phyloP scores from a whole-genome alignment of 2,329 filamentous ascomycete genomes.

The Spiromastix sp. region DNA sequence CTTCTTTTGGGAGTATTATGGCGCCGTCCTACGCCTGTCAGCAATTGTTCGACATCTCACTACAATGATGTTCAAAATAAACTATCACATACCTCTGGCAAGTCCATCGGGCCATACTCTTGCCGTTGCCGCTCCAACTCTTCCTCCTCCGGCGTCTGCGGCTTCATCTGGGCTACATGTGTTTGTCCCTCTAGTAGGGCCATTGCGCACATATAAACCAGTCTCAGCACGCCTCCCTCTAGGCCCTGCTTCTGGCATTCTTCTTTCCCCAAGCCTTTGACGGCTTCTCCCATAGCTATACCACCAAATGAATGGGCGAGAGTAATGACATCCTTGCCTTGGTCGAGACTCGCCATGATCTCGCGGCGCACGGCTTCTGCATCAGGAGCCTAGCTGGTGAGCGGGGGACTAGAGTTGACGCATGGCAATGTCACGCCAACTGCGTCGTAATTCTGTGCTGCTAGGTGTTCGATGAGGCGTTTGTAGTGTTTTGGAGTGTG shows the following conservation, averaged over 20 bases:
- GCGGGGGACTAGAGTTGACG: constrained; percentile 18
- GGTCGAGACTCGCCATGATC: constrained; percentile 11
- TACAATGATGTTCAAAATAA: neutral
- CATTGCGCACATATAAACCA: constrained; percentile 22
- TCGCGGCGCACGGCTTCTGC: constrained; percentile 14
- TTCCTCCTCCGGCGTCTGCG: constrained; percentile 16
- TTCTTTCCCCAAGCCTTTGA: constrained; percentile 19
- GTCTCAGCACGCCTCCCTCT: constrained; percentile 11
- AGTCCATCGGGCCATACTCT: constrained; percentile 12
- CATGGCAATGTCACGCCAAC: constrained; percentile 4
- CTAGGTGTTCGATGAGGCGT: neutral
- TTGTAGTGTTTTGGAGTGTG: constrained; percentile 6
- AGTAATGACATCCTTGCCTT: constrained; percentile 20
- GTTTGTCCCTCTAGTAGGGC: constrained; percentile 15
- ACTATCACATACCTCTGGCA: constrained; percentile 11
- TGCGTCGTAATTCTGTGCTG: constrained; percentile 3
- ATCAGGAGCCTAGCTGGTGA: constrained; percentile 17
- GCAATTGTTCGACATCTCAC: neutral
- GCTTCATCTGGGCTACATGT: constrained; percentile 15
- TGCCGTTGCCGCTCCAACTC: constrained; percentile 12
- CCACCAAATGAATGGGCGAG: constrained; percentile 26
- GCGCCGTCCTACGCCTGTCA: constrained; percentile 15
- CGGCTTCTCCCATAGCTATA: constrained; percentile 20
- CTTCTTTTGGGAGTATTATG: constrained; percentile 12
- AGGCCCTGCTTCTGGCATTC: constrained; percentile 13